Evolutionary conservation across 768 basidiomycete species (phyloP).

Genomic region (Rossbeevera mucosa): DNA sequence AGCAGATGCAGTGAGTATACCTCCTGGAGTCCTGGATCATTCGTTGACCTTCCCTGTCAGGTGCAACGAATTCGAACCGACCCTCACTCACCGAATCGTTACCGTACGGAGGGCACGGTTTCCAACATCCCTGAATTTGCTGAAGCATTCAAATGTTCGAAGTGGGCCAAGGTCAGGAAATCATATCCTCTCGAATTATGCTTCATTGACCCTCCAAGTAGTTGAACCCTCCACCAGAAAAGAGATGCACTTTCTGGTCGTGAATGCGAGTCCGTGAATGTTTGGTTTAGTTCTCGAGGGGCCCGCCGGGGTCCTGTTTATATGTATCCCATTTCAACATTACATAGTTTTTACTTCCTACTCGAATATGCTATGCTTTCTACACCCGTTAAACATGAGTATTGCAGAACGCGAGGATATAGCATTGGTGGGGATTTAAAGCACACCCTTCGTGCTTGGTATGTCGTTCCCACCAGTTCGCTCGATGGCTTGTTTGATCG

Average conservation of each 20-base stretch:
- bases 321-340: constrained; percentile 16
- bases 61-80: constrained; percentile 80
- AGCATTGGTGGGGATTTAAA: constrained; percentile 47
- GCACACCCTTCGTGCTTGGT: constrained; percentile 94
- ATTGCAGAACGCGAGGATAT: background rate
- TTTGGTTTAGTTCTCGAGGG: constrained; percentile 1
- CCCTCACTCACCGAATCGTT: constrained; percentile 80
- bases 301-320: constrained; percentile 7
- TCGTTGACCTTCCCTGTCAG: constrained; percentile 29
- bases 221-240: constrained; percentile 80
- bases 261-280: constrained; percentile 20
- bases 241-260: constrained; percentile 80
- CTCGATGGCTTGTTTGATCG: constrained; percentile 92
- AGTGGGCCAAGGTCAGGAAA: constrained; percentile 60
- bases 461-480: constrained; percentile 85
- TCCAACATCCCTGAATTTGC: constrained; percentile 88
- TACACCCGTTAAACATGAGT: background rate
- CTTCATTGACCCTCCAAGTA: constrained; percentile 23
- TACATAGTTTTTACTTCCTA: background rate
- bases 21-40: background rate
- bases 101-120: constrained; percentile 82
- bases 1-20: constrained; percentile 31
- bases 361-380: background rate
- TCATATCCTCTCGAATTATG: background rate
- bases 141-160: constrained; percentile 76